Conservation (phyloP, 306 rosid genomes). For the Leucaena leucocephala region DNA sequence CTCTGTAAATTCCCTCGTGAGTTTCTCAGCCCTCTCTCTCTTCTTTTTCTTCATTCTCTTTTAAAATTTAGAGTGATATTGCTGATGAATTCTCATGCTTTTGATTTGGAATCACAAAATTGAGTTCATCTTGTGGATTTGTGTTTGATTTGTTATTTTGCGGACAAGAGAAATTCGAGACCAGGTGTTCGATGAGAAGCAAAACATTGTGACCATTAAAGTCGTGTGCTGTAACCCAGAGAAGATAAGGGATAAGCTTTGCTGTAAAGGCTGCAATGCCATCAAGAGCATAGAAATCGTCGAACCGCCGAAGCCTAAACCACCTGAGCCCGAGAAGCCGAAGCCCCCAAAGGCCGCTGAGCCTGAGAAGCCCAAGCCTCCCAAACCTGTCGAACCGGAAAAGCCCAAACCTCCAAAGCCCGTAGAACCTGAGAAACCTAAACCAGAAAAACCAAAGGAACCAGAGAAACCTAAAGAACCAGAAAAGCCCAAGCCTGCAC, state of each 20-base stretch:
- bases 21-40: constrained; percentile 28
- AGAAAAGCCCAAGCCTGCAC: not conserved
- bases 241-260: constrained; percentile 61
- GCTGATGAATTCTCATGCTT: not conserved
- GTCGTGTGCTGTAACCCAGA: constrained; percentile 87
- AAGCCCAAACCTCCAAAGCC: not conserved
- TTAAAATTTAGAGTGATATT: not conserved
- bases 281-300: constrained; percentile 69
- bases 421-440: not conserved
- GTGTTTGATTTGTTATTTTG: constrained; percentile 35
- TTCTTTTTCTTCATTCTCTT: not conserved
- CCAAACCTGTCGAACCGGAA: not conserved
- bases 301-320: constrained; percentile 51
- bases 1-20: constrained; percentile 84
- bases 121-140: constrained; percentile 40
- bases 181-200: constrained; percentile 70
- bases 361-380: constrained; percentile 17
- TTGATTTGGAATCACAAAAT: not conserved
- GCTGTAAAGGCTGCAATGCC: constrained; percentile 55
- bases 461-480: not conserved
- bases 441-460: not conserved
- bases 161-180: constrained; percentile 85
- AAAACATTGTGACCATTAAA: constrained; percentile 57
- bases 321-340: not conserved
- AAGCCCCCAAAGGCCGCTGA: not conserved